These are phyloP conservation scores for Escovopsis weberi DNA, from an alignment of 2,329 filamentous ascomycete species.

Conservation along the genomic window DNA sequence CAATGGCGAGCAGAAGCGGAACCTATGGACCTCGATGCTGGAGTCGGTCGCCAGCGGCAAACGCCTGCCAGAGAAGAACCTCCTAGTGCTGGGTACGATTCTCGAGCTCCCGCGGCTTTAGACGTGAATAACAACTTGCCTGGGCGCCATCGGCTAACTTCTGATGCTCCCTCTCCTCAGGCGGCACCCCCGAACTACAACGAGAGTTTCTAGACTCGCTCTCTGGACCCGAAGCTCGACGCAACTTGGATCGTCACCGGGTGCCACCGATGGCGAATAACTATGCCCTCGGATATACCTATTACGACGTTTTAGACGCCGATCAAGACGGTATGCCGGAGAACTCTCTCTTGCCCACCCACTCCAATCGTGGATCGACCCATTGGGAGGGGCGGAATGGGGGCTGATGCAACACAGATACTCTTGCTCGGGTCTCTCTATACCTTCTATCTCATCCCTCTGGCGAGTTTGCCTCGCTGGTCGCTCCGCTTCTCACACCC, in stretches of 20 bases:
- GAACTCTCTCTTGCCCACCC: background rate
- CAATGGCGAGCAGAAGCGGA: slow-evolving; percentile 62
- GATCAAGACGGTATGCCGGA: slow-evolving; percentile 65
- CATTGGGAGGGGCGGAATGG: slow-evolving; percentile 6
- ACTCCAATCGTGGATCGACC: background rate
- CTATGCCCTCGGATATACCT: slow-evolving; percentile 87
- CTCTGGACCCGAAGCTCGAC: slow-evolving; percentile 37
- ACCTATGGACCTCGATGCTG: slow-evolving; percentile 90
- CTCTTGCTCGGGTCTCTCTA: slow-evolving; percentile 73
- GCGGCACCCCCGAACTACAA: slow-evolving; percentile 70
- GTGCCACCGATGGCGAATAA: slow-evolving; percentile 75
- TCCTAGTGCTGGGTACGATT: slow-evolving; percentile 63
- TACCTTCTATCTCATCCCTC: slow-evolving; percentile 82
- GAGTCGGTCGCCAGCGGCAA: slow-evolving; percentile 83
- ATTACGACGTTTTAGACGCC: slow-evolving; percentile 84
- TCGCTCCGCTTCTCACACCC: slow-evolving; percentile 72
- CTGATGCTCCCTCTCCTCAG: slow-evolving; percentile 25
- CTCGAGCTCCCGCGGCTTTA: background rate
- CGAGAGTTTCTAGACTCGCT: slow-evolving; percentile 64
- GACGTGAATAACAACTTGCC: too few species aligned
- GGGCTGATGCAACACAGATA: slow-evolving; percentile 44
- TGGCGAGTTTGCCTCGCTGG: slow-evolving; percentile 64
- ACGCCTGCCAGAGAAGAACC: slow-evolving; percentile 78
- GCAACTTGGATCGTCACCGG: slow-evolving; percentile 42
- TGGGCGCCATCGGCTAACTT: slow-evolving; percentile 14